Evolutionary conservation across 2,329 filamentous ascomycete genomes (phyloP), one percentile per base, ranked within the genome.

Genomic region (Alternaria sp.): DNA sequence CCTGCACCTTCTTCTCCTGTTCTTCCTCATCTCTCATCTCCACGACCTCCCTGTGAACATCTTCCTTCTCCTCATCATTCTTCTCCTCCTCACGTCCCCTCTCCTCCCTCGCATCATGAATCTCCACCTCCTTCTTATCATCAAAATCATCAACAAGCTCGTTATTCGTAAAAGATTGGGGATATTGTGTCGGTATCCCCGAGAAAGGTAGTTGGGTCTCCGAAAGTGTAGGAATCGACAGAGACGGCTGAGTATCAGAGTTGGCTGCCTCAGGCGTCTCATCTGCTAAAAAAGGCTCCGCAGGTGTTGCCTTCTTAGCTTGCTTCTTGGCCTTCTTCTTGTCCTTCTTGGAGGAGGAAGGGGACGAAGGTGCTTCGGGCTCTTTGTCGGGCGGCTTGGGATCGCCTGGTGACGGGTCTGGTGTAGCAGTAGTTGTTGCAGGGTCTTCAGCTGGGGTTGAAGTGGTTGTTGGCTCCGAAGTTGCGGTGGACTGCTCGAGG

Each of bases 181-280:
- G 67, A 73, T 74, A 72, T 61, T 68, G 70, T 61, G 71, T 65
- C 71, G 71, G 71, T 73, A 73, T 70, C 71, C 69, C 70, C 59
- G 70, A 73, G 71, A 72, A 70, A 68, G 66, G 65, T 67, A 70
- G 55, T 66, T 67, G 67, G 67, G 70, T 73, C 67, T 73, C 72
- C 69, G 72, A 74, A 72, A 67, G 69, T 72, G 52, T 67, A 71
- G 70, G 67, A 54, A 61, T 67, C 64, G 66, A 62, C 61, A 69
- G 72, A 74, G 72, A 74, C 72, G 72, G 58, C 72, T 72, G 72
- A 73, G 72, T 70, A 67, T 74, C 70, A 72, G 72, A 73, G 49
- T 72, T 74, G 71, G 69, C 70, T 73, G 66, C 70, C 71, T 72
- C 71, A 73, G 72, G 64, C 73, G 72, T 69, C 73, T 75, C 73